Base-by-base conservation (phyloP, 345 rosid genomes). In the Eucalyptus curtisii region DNA sequence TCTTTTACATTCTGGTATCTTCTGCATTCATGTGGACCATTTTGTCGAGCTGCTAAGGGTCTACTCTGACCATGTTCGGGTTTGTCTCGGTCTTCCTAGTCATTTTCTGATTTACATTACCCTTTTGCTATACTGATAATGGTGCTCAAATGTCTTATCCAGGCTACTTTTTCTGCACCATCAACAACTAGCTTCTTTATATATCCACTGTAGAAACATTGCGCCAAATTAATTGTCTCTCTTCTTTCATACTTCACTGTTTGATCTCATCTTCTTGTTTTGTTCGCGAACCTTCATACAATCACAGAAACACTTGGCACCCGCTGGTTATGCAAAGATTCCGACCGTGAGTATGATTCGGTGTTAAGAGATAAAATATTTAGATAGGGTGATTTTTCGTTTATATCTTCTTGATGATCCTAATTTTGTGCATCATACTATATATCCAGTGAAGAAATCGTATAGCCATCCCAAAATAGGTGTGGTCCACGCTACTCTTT, bases 251-350 rank as follows among this genome's bases (percentile, higher is more conserved):
- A 30, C 9, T n/a, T 64, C 4, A 64, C 19, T 64, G 71, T 64
- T 13, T 64, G n/a, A 64, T n/a, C 37, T 7, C 71, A 64, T 30
- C 71, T 64, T 64, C 17, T 13, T 64, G 37, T 13, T 64, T 64
- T 64, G 71, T 64, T 30, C 1, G 33, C 5, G 4, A 64, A 30
- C 81, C 27, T 64, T 88, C 49, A 86, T 90, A 81, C 71, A 79
- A 92, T 96, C 93, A 92, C 97, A 96, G 98, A 96, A 97, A 92
- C 99, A 97, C 90, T 88, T 97, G 92, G 99, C 98, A 91, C 98
- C 99, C 87, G 94, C 96, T 55, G 94, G 94, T 85, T 97, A 93
- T 89, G 40, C 94, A 86, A 96, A 97, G 92, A 95, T 96, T 90
- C 98, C 98, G 8, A 96, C 97, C 14, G 97, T 96, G 76, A 96